A percentile compares a stretch with the other conserved stretches of the same genome.
phyloP scores from a whole-genome alignment of 2,329 filamentous ascomycete species.

The Alternaria metachromatica region DNA sequence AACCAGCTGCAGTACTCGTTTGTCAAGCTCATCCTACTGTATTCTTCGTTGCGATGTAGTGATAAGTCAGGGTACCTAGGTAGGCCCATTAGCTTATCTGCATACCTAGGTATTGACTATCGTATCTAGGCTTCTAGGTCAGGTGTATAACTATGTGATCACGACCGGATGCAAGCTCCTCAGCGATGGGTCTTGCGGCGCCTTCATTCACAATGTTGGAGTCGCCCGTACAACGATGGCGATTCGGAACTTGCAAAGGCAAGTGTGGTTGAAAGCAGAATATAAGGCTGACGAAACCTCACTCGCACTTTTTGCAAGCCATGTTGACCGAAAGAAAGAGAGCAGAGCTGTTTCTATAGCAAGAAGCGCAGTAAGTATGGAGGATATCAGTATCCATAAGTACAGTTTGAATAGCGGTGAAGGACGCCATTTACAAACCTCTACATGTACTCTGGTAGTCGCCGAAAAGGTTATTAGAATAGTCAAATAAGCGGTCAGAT shows the following conservation, averaged over 20 bases:
- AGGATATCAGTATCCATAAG: background rate
- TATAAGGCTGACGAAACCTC: background rate
- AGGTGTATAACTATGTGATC: background rate
- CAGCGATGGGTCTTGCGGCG: background rate
- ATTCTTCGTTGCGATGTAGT: background rate
- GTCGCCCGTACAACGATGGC: background rate
- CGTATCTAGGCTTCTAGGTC: background rate
- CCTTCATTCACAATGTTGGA: background rate
- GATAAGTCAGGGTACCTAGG: too few species aligned
- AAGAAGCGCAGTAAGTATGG: background rate
- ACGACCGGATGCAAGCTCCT: background rate
- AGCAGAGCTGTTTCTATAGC: background rate
- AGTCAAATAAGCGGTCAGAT: background rate
- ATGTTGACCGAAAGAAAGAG: background rate
- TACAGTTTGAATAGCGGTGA: background rate
- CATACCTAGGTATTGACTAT: too few species aligned
- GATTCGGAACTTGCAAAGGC: background rate
- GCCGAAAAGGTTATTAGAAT: background rate
- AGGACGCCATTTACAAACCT: background rate
- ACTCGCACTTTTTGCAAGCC: background rate
- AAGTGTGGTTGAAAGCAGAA: background rate
- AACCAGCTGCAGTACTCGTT: background rate
- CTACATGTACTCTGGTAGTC: background rate
- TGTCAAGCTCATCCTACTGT: background rate
- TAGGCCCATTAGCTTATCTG: too few species aligned